Conservation (phyloP, 768 basidiomycete species). For the Tremella yokohamensis region DNA sequence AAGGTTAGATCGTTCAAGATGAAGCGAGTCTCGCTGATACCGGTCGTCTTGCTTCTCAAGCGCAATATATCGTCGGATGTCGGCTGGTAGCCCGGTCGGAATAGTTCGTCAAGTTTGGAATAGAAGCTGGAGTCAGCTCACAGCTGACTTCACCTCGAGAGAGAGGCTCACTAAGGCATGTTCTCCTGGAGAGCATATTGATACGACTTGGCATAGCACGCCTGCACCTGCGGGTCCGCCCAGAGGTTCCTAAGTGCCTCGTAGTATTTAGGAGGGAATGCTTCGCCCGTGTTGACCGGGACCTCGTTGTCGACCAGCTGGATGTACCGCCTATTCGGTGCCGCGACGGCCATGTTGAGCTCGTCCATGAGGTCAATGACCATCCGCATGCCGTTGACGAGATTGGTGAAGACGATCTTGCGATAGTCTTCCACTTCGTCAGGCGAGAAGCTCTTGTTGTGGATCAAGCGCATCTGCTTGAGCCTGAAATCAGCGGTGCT, state of each 20-base stretch:
- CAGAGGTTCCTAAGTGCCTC: slow-evolving; percentile 70
- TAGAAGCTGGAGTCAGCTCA: slow-evolving; percentile 57
- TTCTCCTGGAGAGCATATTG: slow-evolving; percentile 90
- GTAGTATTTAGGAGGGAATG: slow-evolving; percentile 68
- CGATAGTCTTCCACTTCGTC: slow-evolving; percentile 77
- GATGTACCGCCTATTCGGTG: slow-evolving; percentile 60
- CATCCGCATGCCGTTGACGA: slow-evolving; percentile 77
- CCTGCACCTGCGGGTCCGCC: slow-evolving; percentile 70
- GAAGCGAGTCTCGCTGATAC: slow-evolving; percentile 62
- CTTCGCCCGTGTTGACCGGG: slow-evolving; percentile 73
- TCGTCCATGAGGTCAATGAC: slow-evolving; percentile 86
- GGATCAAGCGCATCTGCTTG: slow-evolving; percentile 96
- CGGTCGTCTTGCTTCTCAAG: slow-evolving; percentile 50
- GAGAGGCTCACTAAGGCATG: slow-evolving; percentile 55
- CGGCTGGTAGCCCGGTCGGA: slow-evolving; percentile 67
- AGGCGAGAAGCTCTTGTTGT: slow-evolving; percentile 73
- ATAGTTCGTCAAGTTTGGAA: slow-evolving; percentile 72
- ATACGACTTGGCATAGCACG: slow-evolving; percentile 75
- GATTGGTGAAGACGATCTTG: slow-evolving; percentile 87
- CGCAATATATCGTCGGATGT: slow-evolving; percentile 81
- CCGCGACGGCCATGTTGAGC: slow-evolving; percentile 70
- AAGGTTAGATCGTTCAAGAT: slow-evolving; percentile 42
- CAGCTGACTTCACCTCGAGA: not conserved
- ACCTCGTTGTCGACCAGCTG: slow-evolving; percentile 64
- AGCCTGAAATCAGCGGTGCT: slow-evolving; percentile 16